A percentile compares a stretch with the other conserved stretches of the same genome.
Evolutionary conservation across 768 basidiomycete genomes (phyloP).

Genomic region (Boletus pseudo-olivaceus): DNA sequence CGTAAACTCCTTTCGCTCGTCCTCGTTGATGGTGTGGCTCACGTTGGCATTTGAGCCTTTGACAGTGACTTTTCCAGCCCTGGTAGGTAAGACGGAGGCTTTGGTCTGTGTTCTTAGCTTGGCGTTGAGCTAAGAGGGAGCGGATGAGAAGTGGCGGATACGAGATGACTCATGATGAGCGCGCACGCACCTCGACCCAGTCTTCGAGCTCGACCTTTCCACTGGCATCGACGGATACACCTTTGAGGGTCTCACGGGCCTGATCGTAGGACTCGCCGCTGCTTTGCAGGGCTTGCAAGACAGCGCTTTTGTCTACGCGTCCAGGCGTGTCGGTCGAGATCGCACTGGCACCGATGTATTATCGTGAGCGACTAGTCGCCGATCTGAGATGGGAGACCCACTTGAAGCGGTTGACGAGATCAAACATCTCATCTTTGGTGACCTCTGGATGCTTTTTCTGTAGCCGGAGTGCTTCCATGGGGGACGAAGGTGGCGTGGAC

Average conservation of each 20-base stretch:
- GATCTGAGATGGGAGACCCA: constrained; percentile 39
- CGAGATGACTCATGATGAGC: constrained; percentile 22
- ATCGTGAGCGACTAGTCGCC: background rate
- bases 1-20: constrained; percentile 94
- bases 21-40: constrained; percentile 96
- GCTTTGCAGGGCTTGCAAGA: constrained; percentile 73
- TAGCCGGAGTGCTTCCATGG: constrained; percentile 80
- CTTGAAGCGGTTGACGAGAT: constrained; percentile 96
- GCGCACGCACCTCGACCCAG: constrained; percentile 82
- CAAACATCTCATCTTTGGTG: constrained; percentile 89
- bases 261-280: constrained; percentile 89
- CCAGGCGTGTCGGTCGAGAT: constrained; percentile 79
- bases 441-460: constrained; percentile 93
- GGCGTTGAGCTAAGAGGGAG: constrained; percentile 60
- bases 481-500: constrained; percentile 18
- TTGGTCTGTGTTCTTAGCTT: constrained; percentile 60
- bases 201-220: constrained; percentile 97
- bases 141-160: constrained; percentile 10
- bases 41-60: constrained; percentile 94
- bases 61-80: constrained; percentile 88
- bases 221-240: constrained; percentile 90
- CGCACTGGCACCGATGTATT: constrained; percentile 40
- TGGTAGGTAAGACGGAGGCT: constrained; percentile 50
- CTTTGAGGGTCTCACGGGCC: constrained; percentile 86
- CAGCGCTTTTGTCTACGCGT: constrained; percentile 76